Percentiles rank a stretch among this genome's conserved stretches.
Evolutionary conservation across 805 yeast species (phyloP).

Genomic region (Candida endomychidarum): DNA sequence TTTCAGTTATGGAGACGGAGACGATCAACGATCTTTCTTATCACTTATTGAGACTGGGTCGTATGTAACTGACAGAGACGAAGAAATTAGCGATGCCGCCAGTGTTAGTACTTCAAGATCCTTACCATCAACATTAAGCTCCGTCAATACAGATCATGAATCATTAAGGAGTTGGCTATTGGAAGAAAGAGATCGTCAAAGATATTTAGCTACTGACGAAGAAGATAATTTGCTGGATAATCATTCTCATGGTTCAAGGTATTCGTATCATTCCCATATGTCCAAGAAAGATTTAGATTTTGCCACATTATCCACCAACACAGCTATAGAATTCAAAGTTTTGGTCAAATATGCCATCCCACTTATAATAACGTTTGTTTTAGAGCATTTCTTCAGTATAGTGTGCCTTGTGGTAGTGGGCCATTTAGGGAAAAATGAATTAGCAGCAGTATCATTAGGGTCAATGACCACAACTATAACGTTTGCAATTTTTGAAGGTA

Average conservation of each 20-base stretch:
- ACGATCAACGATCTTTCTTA: slow-evolving; percentile 45
- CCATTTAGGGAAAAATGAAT: slow-evolving; percentile 43
- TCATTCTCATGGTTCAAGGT: slow-evolving; percentile 12
- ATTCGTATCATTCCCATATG: slow-evolving; percentile 7
- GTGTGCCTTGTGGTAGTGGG: slow-evolving; percentile 46
- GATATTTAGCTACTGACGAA: slow-evolving; percentile 26
- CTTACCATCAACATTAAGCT: slow-evolving; percentile 39
- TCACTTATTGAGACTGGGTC: slow-evolving; percentile 39
- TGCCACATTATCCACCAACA: slow-evolving; percentile 28
- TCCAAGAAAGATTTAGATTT: slow-evolving; percentile 28
- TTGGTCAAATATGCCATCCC: slow-evolving; percentile 38
- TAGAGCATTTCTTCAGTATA: slow-evolving; percentile 45
- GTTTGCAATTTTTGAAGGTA: slow-evolving; percentile 46
- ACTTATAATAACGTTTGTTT: slow-evolving; percentile 38
- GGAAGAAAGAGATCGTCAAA: slow-evolving; percentile 40
- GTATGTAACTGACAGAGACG: slow-evolving; percentile 25
- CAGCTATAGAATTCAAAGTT: slow-evolving; percentile 26
- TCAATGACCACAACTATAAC: slow-evolving; percentile 46
- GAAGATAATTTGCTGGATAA: slow-evolving; percentile 17
- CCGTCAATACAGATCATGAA: slow-evolving; percentile 39
- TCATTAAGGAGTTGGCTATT: slow-evolving; percentile 34
- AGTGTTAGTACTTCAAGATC: slow-evolving; percentile 43
- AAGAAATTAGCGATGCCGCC: slow-evolving; percentile 38
- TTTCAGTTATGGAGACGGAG: slow-evolving; percentile 43
- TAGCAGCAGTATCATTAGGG: slow-evolving; percentile 47